Base-by-base conservation (phyloP, 371 early-diverging fungal genomes). In the Mucor velutinosus region DNA sequence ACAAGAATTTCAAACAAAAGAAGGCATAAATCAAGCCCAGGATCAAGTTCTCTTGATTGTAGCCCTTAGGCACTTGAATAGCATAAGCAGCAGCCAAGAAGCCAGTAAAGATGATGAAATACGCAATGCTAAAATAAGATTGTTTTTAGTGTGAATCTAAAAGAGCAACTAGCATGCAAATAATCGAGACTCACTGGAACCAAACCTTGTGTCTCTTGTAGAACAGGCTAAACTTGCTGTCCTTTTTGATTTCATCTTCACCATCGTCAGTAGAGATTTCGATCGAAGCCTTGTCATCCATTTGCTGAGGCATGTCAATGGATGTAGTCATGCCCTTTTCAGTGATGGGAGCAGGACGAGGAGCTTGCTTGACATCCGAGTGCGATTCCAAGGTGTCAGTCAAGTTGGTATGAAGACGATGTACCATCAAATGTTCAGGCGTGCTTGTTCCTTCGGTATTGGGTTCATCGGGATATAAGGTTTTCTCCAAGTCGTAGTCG, bases 21-120 rank as follows among this genome's bases (percentile, higher is more conserved):
- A 55, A 70, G 23, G 73, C 72, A 65, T 80, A 82, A 21, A 74
- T 58, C 4, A 77, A 60, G 29, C 77, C 77, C 14, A 77, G 25
- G 41, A 77, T 67, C 12, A 77, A 58, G 12, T 64, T 59, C 27
- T 77, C 74, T 19, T 71, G 74, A 30, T 29, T 64, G 55, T 74
- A 77, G 2, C 77, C 77, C 41, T 77, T 77, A 5, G 74, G 74
- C 3, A 74, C 55, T 57, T 77, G 74, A 12, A 77, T 23, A 4
- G 56, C 77, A 53, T 66, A 71, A 14, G 72, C 58, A 33, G 77
- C 74, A 47, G 51, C 49, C 6, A 74, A 25, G 23, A 71, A 74
- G 37, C 72, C 77, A 19, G 77, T 77, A 51, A 67, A 71, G 19
- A 67, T 32, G 8, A 74, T n/a, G 70, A 74, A 77, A 62, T 63